Evolutionary conservation across 805 yeast genomes (phyloP), one percentile per base, ranked within the genome.

Genomic region (Wickerhamomyces silvicola): DNA sequence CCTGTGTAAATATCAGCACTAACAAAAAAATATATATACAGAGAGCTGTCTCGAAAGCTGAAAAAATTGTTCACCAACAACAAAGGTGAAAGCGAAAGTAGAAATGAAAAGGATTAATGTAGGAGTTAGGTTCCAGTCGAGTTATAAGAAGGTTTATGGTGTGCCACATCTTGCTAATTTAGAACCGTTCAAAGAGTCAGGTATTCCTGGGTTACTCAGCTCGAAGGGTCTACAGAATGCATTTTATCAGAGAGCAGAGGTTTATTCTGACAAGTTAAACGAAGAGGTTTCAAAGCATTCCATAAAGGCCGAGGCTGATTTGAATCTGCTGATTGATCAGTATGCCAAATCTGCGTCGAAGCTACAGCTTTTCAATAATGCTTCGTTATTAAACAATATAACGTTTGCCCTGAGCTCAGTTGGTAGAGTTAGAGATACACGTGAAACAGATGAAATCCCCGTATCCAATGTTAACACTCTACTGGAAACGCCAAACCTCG

Each of bases 131-230:
- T n/a, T n/a, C n/a, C n/a, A n/a, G n/a, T n/a, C n/a, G n/a, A n/a
- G n/a, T n/a, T n/a, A n/a, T n/a, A n/a, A n/a, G n/a, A n/a, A 28
- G 28, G 31, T 31, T 24, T 41, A 39, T 30, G 19, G 31, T 14
- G 31, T 35, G 11, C 42, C 41, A 12, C 24, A 32, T 6, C 30
- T 45, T 7, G 17, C 31, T n/a, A 28, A 35, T 13, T 25, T 48
- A 7, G 14, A 23, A 2, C 28, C 32, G 22, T 42, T 46, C 25
- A 44, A 47, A 37, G 45, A 50, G 3, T 20, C 47, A 2, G 75
- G 75, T 10, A 58, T 76, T 15, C 56, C 60, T 2, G 82, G 82
- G 3, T 52, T 77, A 4, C 61, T 70, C 35, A 63, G 75, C 4
- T 31, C 61, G 1, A 40, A 60, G 26, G 75, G 77, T 8, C 46